Base-by-base conservation (phyloP, 2,329 filamentous ascomycete species). In the Immersiporthe knoxdaviesiana region DNA sequence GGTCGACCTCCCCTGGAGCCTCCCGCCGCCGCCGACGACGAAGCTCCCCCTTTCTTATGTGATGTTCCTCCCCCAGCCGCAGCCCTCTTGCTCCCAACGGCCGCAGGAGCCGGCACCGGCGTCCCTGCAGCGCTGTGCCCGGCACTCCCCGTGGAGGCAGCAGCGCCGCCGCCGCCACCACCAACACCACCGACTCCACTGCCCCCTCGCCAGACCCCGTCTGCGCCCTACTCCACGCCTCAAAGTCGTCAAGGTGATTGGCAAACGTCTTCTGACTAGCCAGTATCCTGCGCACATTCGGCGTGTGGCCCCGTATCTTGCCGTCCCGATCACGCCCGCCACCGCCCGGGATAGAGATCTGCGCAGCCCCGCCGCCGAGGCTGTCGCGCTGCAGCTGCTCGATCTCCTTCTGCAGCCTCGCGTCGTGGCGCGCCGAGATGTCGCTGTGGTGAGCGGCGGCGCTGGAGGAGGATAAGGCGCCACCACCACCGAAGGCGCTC, bases 311-410 rank as follows among this genome's bases (percentile, higher is more conserved):
- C 24, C 70, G 68, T 60, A 69, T 87, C 75, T 90, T 90, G 73
- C 80, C 81, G 37, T 71, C 70, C 64, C 39, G 83, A 72, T 68
- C 63, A 59, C 69, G 63, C 32, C 65, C 83, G 37, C 59, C 35
- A 80, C 80, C 24, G 85, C 86, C 88, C 0, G 90, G 89, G 3
- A 95, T 83, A 0, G 90, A 84, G 65, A 97, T 93, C n/a, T 86
- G 83, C 1, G 88, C 88, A 73, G 95, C 92, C 70, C 86, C 84
- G 39, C 44, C 65, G 27, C 68, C 68, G 75, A 90, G 86, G 72
- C 91, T 92, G 77, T 98, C 96, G 65, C 89, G 88, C 76, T 97
- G 92, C 47, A 99, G 85, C 54, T 92, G 90, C 71, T 92, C 90
- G 61, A 98, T 87, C 75, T 96, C 92, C 73, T 93, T 91, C 68